phyloP scores from a whole-genome alignment of 164 flowering plant species.

The Stephania japonica region DNA sequence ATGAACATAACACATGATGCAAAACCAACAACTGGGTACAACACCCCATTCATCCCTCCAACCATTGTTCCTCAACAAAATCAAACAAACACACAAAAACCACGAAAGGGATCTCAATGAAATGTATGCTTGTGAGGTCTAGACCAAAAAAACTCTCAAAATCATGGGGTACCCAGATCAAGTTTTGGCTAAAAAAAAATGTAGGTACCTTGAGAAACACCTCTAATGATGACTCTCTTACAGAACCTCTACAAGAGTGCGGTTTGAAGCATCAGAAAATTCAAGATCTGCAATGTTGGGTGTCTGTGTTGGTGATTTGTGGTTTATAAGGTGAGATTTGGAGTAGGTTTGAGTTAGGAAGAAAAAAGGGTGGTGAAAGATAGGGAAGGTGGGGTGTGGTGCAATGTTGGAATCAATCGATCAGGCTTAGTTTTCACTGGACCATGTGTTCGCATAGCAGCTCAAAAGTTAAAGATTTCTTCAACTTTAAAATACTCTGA shows the following conservation, averaged over 20 bases:
- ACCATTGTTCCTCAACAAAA: slow-evolving; percentile 27
- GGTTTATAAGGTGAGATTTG: not conserved
- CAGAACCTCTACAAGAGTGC: not conserved
- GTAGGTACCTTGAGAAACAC: not conserved
- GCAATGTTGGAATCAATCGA: not conserved
- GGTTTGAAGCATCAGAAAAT: no score
- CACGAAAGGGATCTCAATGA: not conserved
- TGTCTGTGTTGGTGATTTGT: not conserved
- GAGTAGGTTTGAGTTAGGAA: not conserved
- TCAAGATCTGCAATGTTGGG: not conserved
- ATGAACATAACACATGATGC: slow-evolving; percentile 58
- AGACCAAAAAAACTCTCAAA: slow-evolving; percentile 5
- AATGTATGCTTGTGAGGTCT: slow-evolving; percentile 13
- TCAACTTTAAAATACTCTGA: not conserved
- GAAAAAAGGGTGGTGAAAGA: not conserved
- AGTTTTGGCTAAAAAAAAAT: not conserved
- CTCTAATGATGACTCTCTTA: not conserved
- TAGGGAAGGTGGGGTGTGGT: not conserved
- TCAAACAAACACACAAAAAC: not conserved
- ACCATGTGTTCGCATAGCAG: no score
- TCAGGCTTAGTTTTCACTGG: not conserved
- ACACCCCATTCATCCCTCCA: slow-evolving; percentile 37
- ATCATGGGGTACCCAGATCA: slow-evolving; percentile 1
- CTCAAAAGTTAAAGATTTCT: not conserved
- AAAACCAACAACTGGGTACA: slow-evolving; percentile 67